Evolutionary conservation across 805 yeast species (phyloP).

Genomic region (Lipomyces kockii): DNA sequence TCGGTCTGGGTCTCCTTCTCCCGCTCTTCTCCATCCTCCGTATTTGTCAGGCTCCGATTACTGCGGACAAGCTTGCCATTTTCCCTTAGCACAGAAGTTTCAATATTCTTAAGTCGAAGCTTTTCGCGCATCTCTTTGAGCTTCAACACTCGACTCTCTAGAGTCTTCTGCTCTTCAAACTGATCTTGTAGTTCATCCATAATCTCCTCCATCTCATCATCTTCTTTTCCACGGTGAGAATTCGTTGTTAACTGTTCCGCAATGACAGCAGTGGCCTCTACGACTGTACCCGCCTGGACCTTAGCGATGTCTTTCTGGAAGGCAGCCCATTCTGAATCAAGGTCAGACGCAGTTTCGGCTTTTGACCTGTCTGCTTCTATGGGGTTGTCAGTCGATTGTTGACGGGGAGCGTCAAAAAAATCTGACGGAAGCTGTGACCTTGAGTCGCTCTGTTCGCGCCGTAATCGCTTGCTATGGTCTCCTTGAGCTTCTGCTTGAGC

Average conservation of each 20-base stretch:
- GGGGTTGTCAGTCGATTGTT: background rate
- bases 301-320: constrained; percentile 33
- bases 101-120: constrained; percentile 8
- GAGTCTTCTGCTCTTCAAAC: constrained; percentile 31
- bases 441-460: background rate
- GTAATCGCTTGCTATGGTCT: background rate
- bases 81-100: background rate
- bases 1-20: constrained; percentile 20
- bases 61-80: background rate
- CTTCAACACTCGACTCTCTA: constrained; percentile 24
- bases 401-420: constrained; percentile 5
- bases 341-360: background rate
- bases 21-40: constrained; percentile 10
- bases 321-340: constrained; percentile 36
- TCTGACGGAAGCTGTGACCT: background rate
- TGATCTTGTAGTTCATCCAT: constrained; percentile 24
- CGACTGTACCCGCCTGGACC: constrained; percentile 10
- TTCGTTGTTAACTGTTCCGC: background rate
- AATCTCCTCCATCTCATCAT: constrained; percentile 21
- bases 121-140: constrained; percentile 30
- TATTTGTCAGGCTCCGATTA: background rate
- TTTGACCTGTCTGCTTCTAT: background rate
- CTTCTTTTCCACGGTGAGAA: background rate
- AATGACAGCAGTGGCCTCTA: constrained; percentile 9
- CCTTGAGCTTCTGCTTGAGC: constrained; percentile 3